phyloP scores from a whole-genome alignment of 2,329 filamentous ascomycete genomes.

The Penicillium brevicompactum region DNA sequence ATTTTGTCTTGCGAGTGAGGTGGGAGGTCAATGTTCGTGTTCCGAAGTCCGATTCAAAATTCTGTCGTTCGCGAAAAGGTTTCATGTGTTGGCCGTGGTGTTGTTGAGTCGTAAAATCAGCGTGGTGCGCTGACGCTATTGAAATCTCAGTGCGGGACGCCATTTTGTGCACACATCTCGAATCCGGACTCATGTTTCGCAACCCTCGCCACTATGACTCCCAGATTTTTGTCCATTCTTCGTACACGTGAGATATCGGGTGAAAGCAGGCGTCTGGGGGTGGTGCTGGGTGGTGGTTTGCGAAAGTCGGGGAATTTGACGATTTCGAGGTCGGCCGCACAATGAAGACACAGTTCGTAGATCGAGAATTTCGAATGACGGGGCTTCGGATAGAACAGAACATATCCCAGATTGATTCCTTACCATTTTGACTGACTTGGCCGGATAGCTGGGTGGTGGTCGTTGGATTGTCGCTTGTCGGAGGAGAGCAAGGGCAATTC shows the following conservation, averaged over 20 bases:
- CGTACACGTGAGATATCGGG: background rate
- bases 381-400: slow-evolving; percentile 25
- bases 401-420: slow-evolving; percentile 25
- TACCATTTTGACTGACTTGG: slow-evolving; percentile 53
- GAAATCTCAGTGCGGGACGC: background rate
- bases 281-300: slow-evolving; percentile 1
- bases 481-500: slow-evolving; percentile 37
- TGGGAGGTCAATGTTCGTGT: slow-evolving; percentile 9
- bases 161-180: background rate
- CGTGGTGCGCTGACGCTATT: background rate
- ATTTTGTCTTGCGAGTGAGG: slow-evolving; percentile 11
- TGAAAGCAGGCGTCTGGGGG: background rate
- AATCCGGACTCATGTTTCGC: background rate
- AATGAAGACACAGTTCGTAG: slow-evolving; percentile 11
- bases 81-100: background rate
- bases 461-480: slow-evolving; percentile 45
- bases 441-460: slow-evolving; percentile 47
- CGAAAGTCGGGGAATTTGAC: slow-evolving; percentile 17
- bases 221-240: background rate
- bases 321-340: slow-evolving; percentile 23
- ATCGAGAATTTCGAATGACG: slow-evolving; percentile 24
- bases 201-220: background rate
- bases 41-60: slow-evolving; percentile 14
- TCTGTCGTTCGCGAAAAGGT: slow-evolving; percentile 7
- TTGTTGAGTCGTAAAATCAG: background rate